phyloP scores from a whole-genome alignment of 2,329 filamentous ascomycete species.

The Diaporthe sp. region DNA sequence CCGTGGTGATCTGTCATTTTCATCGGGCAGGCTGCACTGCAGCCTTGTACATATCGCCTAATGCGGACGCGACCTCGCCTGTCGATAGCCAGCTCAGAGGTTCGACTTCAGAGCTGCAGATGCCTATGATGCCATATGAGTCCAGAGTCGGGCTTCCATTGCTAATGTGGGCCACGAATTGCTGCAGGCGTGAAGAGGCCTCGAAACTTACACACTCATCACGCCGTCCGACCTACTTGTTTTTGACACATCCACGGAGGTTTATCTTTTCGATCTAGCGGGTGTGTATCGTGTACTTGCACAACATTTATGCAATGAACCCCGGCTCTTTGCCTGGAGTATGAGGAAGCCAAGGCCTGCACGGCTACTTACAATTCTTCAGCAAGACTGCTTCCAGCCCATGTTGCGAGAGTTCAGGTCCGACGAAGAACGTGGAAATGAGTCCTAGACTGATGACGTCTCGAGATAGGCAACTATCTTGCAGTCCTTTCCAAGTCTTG shows the following conservation, averaged over 20 bases:
- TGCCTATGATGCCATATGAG: constrained; percentile 8
- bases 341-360: constrained; percentile 3
- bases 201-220: constrained; percentile 27
- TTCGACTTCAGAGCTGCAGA: constrained; percentile 13
- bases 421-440: constrained; percentile 23
- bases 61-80: constrained; percentile 9
- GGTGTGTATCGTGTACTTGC: constrained; percentile 18
- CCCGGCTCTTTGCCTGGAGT: constrained; percentile 8
- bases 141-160: neutral
- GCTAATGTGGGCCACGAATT: neutral
- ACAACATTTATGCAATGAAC: constrained; percentile 2
- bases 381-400: neutral
- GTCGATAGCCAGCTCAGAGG: constrained; percentile 14
- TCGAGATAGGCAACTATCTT: neutral
- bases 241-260: constrained; percentile 19
- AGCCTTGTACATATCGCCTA: constrained; percentile 32
- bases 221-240: constrained; percentile 19
- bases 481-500: neutral
- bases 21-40: constrained; percentile 36
- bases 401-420: neutral
- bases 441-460: constrained; percentile 28
- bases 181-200: constrained; percentile 19
- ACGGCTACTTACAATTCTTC: constrained; percentile 2
- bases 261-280: constrained; percentile 4
- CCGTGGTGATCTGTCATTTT: constrained; percentile 42